A percentile compares a stretch with the other conserved stretches of the same genome.
These are phyloP conservation scores for Cucurbita maxima DNA, from an alignment of 306 rosid species.

Conservation along the genomic window DNA sequence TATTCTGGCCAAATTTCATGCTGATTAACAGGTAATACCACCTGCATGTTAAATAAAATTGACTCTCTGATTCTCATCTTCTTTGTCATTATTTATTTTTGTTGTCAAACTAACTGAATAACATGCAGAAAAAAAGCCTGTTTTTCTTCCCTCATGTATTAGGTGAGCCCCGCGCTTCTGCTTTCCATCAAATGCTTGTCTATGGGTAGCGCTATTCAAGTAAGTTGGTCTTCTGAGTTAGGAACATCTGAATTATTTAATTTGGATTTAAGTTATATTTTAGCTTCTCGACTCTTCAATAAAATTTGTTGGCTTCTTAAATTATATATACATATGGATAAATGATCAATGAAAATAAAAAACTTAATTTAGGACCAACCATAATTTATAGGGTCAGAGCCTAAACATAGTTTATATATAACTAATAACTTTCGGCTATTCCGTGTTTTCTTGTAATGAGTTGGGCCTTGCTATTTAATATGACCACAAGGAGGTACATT, in stretches of 20 bases:
- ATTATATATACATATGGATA: too few relatives aligned
- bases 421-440: background rate
- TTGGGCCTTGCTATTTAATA: background rate
- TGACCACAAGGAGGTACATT: background rate
- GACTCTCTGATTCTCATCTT: conserved; percentile 32
- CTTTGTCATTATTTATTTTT: background rate
- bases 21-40: background rate
- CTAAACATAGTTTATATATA: too few relatives aligned
- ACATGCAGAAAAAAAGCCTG: conserved; percentile 30
- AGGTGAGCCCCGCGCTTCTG: background rate
- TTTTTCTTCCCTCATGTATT: background rate
- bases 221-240: background rate
- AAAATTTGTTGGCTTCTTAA: too few relatives aligned
- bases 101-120: conserved; percentile 35
- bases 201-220: background rate
- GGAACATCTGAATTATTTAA: background rate
- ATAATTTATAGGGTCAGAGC: too few relatives aligned
- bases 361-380: too few relatives aligned
- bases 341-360: too few relatives aligned
- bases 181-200: background rate
- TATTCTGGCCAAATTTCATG: conserved; percentile 28
- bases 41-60: background rate
- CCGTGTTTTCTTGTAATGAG: background rate
- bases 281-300: too few relatives aligned
- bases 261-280: too few relatives aligned